Base-by-base conservation (phyloP, 805 yeast genomes). In the Isabelozyma pseudorhagii region DNA sequence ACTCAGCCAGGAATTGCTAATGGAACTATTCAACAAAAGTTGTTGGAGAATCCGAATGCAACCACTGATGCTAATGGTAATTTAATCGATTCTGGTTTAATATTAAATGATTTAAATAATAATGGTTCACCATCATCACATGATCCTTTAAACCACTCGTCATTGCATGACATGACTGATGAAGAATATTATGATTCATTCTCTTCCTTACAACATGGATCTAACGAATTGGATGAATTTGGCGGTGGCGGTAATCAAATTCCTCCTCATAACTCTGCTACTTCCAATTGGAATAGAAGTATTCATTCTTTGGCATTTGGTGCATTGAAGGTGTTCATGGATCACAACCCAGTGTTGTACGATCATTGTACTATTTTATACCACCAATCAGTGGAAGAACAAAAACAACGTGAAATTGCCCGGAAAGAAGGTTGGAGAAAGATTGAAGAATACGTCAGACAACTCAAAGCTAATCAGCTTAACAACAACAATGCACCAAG, bases 301-400 rank as follows among this genome's bases (percentile, higher is more conserved):
- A 92, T 94, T 42, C 94, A 93, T 57, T 84, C 89, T 45, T 81
- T 93, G 77, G 96, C 97, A 1, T 91, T 83, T 71, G 88, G 87
- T 50, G 97, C 98, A 0, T 76, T 94, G 59, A 91, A 91, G 66
- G 86, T 89, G 49, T 92, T 94, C 62, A 83, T 92, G 84, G 97
- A 93, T 61, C 86, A 94, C 46, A 92, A 92, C 66, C 96, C 97
- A 13, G 84, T 85, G 8, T 75, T 93, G 25, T 94, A 89, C 68
- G 97, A 92, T 65, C 92, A 91, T 63, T 93, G 98, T 64, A 87
- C 96, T n/a, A 79, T 89, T 59, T 69, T 89, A 54, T 91, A 91
- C 67, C 86, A 90, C 58, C 89, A 89, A 58, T 83, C 88, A 45
- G 74, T 87, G 51, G 88, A 84, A 59, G 91, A 86, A 56, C 89